Percentiles rank a stretch among this genome's conserved stretches.
Evolutionary conservation across 176 grass and related monocot genomes (phyloP).

Genomic region (Ampelocalamus luodianensis): DNA sequence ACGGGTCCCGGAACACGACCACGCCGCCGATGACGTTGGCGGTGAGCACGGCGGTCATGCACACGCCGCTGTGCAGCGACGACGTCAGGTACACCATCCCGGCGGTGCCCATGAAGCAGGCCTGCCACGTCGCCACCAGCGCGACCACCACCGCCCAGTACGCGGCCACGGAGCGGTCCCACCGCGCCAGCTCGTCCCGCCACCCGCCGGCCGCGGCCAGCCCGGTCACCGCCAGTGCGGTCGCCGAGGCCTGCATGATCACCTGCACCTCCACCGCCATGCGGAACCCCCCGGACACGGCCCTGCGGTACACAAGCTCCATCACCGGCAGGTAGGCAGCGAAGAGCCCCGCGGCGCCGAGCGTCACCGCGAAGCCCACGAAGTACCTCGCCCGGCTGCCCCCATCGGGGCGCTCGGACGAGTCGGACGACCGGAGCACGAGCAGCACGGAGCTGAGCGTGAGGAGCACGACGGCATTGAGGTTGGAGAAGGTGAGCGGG

Average conservation of each 20-base stretch:
- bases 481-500: conserved; percentile 78
- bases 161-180: conserved; percentile 56
- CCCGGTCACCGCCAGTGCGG: conserved; percentile 66
- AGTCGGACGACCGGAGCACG: conserved; percentile 58
- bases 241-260: conserved; percentile 84
- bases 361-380: conserved; percentile 67
- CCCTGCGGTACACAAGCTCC: conserved; percentile 75
- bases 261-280: conserved; percentile 92
- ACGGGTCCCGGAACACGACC: conserved; percentile 61
- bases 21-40: conserved; percentile 89
- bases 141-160: conserved; percentile 70
- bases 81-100: conserved; percentile 90
- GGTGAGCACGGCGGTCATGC: conserved; percentile 87
- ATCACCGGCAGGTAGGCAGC: conserved; percentile 84
- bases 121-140: conserved; percentile 75
- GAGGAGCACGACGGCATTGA: conserved; percentile 89
- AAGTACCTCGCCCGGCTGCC: conserved; percentile 57
- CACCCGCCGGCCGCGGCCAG: conserved; percentile 48
- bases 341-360: conserved; percentile 85
- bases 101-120: conserved; percentile 93
- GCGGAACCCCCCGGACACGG: conserved; percentile 58
- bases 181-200: conserved; percentile 47
- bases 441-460: conserved; percentile 80
- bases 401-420: conserved; percentile 54
- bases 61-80: conserved; percentile 90